Evolutionary conservation across 1,284 basidiomycete genomes (phyloP).

Genomic region (Trichosporon asahii): DNA sequence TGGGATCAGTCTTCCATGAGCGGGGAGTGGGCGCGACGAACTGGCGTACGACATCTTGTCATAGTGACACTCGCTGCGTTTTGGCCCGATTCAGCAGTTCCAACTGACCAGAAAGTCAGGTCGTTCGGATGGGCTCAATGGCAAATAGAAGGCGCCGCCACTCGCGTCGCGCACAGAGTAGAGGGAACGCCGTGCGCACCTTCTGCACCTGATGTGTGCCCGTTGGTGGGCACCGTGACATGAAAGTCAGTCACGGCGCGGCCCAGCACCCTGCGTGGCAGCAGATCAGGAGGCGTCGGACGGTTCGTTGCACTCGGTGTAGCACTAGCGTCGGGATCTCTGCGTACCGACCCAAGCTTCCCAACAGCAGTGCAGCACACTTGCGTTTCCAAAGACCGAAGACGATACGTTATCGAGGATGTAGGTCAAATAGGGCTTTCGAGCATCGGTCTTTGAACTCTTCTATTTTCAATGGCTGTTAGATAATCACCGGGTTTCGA

Average conservation of each 20-base stretch:
- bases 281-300: too few species aligned
- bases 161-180: neutral
- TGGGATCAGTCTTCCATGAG: neutral
- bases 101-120: too few species aligned
- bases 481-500: too few species aligned
- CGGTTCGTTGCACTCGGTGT: neutral
- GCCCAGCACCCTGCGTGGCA: too few species aligned
- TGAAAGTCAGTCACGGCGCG: too few species aligned
- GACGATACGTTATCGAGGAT: too few species aligned
- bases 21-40: neutral
- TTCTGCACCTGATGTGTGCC: too few species aligned
- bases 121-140: neutral
- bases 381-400: too few species aligned
- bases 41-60: neutral
- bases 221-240: conserved; percentile 10
- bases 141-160: neutral
- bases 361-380: too few species aligned
- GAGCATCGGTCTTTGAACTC: too few species aligned
- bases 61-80: neutral
- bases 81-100: neutral
- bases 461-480: too few species aligned
- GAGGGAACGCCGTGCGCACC: neutral
- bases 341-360: neutral
- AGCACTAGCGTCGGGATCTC: neutral
- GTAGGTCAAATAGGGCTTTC: too few species aligned